Percentiles rank a stretch among this genome's conserved stretches.
Evolutionary conservation across 805 yeast species (phyloP).

Genomic region (Candida tibetensis): DNA sequence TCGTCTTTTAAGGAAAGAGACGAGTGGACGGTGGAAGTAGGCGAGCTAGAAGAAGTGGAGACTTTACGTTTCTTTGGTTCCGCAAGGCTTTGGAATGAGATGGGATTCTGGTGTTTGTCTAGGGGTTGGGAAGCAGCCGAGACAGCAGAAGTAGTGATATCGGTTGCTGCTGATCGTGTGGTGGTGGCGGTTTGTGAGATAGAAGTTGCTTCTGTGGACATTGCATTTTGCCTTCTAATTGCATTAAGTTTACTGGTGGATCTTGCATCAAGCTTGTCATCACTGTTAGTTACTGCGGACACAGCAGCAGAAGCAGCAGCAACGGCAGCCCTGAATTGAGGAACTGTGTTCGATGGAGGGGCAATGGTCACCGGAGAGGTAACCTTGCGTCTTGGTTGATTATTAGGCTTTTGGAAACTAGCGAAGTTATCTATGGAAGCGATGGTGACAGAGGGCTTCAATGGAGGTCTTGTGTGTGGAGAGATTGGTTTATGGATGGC

Average conservation of each 20-base stretch:
- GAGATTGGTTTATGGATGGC: slow-evolving; percentile 3
- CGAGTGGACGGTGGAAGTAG: neutral
- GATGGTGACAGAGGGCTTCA: slow-evolving; percentile 24
- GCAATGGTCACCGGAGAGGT: neutral
- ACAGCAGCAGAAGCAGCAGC: neutral
- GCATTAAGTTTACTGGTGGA: too few relatives aligned
- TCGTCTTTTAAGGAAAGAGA: neutral
- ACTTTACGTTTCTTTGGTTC: slow-evolving; percentile 1
- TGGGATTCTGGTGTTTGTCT: neutral
- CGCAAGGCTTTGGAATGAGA: neutral
- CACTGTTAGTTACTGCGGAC: too few relatives aligned
- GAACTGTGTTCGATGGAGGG: neutral
- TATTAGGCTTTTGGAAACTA: slow-evolving; percentile 4
- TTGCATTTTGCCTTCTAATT: too few relatives aligned
- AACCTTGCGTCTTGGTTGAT: neutral
- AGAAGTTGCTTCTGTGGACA: too few relatives aligned
- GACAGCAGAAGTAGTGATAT: too few relatives aligned
- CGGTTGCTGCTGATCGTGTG: too few relatives aligned
- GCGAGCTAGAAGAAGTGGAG: neutral
- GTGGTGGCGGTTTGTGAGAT: neutral
- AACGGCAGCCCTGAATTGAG: neutral
- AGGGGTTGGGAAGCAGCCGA: neutral
- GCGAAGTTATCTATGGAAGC: slow-evolving; percentile 19
- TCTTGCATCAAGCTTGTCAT: too few relatives aligned
- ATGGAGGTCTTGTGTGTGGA: slow-evolving; percentile 16